These are phyloP conservation scores for Fusarium cyanostomum DNA, from an alignment of 2,329 filamentous ascomycete species.

Conservation along the genomic window DNA sequence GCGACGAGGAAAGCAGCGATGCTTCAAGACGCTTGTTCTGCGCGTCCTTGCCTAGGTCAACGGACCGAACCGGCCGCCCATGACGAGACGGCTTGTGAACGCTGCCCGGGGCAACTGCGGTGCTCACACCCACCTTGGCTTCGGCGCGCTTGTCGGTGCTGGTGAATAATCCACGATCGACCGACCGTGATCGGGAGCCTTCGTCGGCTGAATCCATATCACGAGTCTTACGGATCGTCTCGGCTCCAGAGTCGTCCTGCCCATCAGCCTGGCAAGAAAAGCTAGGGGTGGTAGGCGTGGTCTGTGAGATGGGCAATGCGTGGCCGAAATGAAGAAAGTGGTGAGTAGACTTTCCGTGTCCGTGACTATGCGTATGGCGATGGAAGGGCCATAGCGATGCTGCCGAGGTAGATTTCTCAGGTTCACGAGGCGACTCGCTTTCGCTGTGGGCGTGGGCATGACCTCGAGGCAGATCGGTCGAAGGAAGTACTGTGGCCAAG, in stretches of 20 bases:
- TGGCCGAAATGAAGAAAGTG: slow-evolving; percentile 53
- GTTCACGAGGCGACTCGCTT: slow-evolving; percentile 34
- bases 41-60: slow-evolving; percentile 49
- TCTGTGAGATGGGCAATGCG: slow-evolving; percentile 40
- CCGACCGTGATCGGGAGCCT: slow-evolving; percentile 66
- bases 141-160: slow-evolving; percentile 71
- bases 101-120: slow-evolving; percentile 68
- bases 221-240: slow-evolving; percentile 51
- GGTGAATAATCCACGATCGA: slow-evolving; percentile 68
- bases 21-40: slow-evolving; percentile 46
- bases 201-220: slow-evolving; percentile 56
- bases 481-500: slow-evolving; percentile 51
- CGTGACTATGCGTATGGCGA: slow-evolving; percentile 53
- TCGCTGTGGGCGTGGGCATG: slow-evolving; percentile 42
- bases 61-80: slow-evolving; percentile 58
- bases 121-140: slow-evolving; percentile 71
- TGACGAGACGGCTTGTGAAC: slow-evolving; percentile 57
- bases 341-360: slow-evolving; percentile 51
- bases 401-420: slow-evolving; percentile 42
- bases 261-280: slow-evolving; percentile 49
- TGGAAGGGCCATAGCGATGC: slow-evolving; percentile 44
- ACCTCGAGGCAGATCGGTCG: slow-evolving; percentile 40
- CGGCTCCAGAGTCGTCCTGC: slow-evolving; percentile 52
- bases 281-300: slow-evolving; percentile 50
- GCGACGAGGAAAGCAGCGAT: slow-evolving; percentile 52